A percentile compares a stretch with the other conserved stretches of the same genome.
These are phyloP conservation scores for Vigna angularis DNA, from an alignment of 306 rosid genomes.

Conservation along the genomic window DNA sequence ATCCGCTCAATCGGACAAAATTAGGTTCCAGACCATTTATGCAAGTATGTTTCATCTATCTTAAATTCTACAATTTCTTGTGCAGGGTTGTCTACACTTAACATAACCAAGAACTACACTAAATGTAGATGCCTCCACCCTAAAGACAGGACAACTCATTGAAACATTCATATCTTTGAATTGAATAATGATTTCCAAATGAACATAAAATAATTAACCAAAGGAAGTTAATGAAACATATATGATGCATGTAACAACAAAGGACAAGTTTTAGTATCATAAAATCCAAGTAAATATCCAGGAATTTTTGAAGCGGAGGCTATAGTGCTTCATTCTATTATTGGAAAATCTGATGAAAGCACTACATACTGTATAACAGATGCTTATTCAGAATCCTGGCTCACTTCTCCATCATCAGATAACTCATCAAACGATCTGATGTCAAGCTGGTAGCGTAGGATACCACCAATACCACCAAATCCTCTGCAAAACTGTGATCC, in stretches of 20 bases:
- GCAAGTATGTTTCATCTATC: neutral
- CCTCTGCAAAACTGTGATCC: constrained; percentile 95
- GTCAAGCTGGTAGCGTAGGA: constrained; percentile 93
- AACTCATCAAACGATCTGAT: constrained; percentile 80
- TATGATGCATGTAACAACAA: constrained; percentile 22
- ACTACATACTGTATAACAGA: neutral
- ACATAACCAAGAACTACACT: no score
- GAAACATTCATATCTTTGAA: neutral
- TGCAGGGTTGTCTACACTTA: no score
- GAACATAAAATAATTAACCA: neutral
- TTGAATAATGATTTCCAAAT: neutral
- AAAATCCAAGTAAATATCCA: neutral
- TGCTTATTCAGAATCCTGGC: constrained; percentile 59
- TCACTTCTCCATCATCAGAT: constrained; percentile 68
- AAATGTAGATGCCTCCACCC: neutral
- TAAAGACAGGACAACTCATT: neutral
- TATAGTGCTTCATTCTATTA: constrained; percentile 24
- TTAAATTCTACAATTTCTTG: neutral
- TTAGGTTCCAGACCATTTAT: neutral
- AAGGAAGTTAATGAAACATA: neutral
- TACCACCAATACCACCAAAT: constrained; percentile 92
- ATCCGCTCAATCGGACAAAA: neutral
- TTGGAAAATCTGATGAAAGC: neutral
- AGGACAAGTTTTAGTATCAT: constrained; percentile 11
- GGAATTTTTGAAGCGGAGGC: neutral